Evolutionary conservation across 352 stramenopile species (phyloP).

Genomic region (Hyaloperonospora arabidopsidis): DNA sequence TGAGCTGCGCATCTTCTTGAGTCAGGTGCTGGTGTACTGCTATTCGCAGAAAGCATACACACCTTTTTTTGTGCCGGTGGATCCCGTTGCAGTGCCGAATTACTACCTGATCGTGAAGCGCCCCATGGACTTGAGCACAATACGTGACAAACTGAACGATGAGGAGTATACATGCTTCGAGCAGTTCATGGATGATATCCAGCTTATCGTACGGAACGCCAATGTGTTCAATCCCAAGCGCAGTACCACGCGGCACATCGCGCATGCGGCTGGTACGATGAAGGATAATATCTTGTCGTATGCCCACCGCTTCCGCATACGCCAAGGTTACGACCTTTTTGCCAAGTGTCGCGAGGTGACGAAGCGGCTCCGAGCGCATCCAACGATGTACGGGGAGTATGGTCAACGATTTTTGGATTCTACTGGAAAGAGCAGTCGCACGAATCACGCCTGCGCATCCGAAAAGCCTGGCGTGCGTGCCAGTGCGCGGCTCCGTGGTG

Average conservation of each 20-base stretch:
- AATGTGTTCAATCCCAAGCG: slow-evolving; percentile 86
- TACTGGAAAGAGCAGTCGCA: slow-evolving; percentile 12
- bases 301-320: slow-evolving; percentile 78
- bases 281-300: slow-evolving; percentile 86
- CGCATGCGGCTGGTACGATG: slow-evolving; percentile 77
- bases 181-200: slow-evolving; percentile 82
- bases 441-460: slow-evolving; percentile 1
- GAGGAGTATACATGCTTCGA: slow-evolving; percentile 86
- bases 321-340: slow-evolving; percentile 86
- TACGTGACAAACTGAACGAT: slow-evolving; percentile 86
- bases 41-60: slow-evolving; percentile 55
- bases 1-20: slow-evolving; percentile 84
- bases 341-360: slow-evolving; percentile 75
- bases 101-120: slow-evolving; percentile 86
- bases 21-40: slow-evolving; percentile 79
- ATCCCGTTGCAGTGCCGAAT: slow-evolving; percentile 70
- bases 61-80: slow-evolving; percentile 67
- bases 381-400: slow-evolving; percentile 36
- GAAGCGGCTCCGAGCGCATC: slow-evolving; percentile 47
- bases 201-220: slow-evolving; percentile 83
- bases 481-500: slow-evolving; percentile 37
- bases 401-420: slow-evolving; percentile 20
- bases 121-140: slow-evolving; percentile 85
- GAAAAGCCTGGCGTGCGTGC: slow-evolving; percentile 23
- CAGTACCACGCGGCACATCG: slow-evolving; percentile 64